Conservation (phyloP, 2,329 filamentous ascomycete species). For the Ambrosiella cleistominuta region DNA sequence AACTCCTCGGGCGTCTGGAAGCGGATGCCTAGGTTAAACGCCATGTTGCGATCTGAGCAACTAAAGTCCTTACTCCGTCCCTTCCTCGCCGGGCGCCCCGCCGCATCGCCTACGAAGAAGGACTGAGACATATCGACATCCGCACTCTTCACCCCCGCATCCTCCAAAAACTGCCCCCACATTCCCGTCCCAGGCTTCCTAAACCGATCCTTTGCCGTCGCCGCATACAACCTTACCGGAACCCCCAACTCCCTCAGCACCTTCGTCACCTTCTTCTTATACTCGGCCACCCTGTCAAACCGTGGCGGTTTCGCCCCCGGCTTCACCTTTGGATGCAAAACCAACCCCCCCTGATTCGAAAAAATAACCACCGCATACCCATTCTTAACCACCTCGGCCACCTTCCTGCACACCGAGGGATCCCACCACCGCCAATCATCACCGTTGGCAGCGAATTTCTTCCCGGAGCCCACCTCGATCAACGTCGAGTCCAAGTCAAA, state of each 20-base stretch:
- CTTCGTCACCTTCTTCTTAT: conserved; percentile 61
- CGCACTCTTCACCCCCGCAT: conserved; percentile 38
- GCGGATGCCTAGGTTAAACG: conserved; percentile 60
- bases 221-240: conserved; percentile 68
- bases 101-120: conserved; percentile 82
- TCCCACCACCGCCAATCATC: conserved; percentile 96
- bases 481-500: conserved; percentile 79
- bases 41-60: conserved; percentile 60
- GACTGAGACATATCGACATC: conserved; percentile 53
- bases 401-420: conserved; percentile 42
- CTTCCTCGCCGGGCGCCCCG: conserved; percentile 33
- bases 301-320: not conserved
- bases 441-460: conserved; percentile 53
- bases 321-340: conserved; percentile 39
- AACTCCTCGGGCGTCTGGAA: conserved; percentile 87
- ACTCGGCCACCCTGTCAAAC: conserved; percentile 48
- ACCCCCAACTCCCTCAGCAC: conserved; percentile 57
- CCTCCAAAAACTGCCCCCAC: conserved; percentile 51
- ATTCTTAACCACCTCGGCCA: conserved; percentile 53
- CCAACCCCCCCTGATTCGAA: conserved; percentile 78
- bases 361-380: conserved; percentile 64
- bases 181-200: conserved; percentile 79
- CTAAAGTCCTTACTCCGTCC: conserved; percentile 39
- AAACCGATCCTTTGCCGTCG: conserved; percentile 63
- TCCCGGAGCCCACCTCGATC: conserved; percentile 54